phyloP scores from a whole-genome alignment of 306 rosid genomes.

The Quercus ilex region DNA sequence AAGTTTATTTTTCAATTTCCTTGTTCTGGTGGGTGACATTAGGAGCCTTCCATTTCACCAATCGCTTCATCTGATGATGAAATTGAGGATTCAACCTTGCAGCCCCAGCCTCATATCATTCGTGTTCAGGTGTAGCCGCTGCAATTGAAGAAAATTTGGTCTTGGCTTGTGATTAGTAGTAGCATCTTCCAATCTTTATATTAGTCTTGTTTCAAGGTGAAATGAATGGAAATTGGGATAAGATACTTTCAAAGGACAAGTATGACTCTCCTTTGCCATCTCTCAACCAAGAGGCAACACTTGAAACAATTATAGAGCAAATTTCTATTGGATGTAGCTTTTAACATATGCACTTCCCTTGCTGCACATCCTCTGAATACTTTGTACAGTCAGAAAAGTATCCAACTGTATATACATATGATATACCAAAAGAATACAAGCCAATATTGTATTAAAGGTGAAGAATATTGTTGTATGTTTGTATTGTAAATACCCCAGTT shows the following conservation, averaged over 20 bases:
- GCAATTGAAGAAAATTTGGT: slow-evolving; percentile 17
- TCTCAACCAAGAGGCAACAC: neutral
- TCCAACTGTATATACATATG: slow-evolving; percentile 24
- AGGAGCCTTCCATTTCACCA: slow-evolving; percentile 55
- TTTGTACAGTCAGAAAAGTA: slow-evolving; percentile 16
- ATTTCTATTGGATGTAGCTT: neutral
- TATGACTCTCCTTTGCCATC: neutral
- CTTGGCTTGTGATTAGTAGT: neutral
- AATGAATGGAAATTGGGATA: neutral
- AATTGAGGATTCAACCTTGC: slow-evolving; percentile 33
- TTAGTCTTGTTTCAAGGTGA: slow-evolving; percentile 18
- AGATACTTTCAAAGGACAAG: neutral
- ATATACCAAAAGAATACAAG: slow-evolving; percentile 14
- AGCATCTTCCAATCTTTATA: slow-evolving; percentile 19
- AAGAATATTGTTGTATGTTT: neutral
- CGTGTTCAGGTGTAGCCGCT: slow-evolving; percentile 24
- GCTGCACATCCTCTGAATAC: neutral
- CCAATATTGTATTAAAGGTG: slow-evolving; percentile 16
- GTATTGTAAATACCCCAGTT: neutral
- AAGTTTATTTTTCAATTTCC: neutral
- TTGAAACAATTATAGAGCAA: neutral
- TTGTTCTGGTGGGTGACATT: slow-evolving; percentile 13
- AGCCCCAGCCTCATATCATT: slow-evolving; percentile 48
- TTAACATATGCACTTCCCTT: neutral
- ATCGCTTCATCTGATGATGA: slow-evolving; percentile 46